These are phyloP conservation scores for Fusarium ambrosium DNA, from an alignment of 2,329 filamentous ascomycete genomes.

Conservation along the genomic window DNA sequence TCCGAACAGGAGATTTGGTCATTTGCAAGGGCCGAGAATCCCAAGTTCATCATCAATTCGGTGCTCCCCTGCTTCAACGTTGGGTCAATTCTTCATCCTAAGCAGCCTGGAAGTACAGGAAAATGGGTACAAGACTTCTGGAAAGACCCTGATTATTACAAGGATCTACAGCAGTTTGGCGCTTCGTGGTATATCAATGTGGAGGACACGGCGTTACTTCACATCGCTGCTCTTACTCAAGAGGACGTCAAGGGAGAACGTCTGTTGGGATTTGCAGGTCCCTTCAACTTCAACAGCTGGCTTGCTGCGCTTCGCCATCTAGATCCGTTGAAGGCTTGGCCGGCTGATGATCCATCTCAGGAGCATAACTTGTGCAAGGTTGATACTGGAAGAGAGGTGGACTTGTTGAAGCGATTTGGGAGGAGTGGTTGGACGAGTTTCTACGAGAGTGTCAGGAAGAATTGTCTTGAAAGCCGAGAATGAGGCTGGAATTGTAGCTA, in stretches of 20 bases:
- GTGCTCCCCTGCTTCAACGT: not conserved
- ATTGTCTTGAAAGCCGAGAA: not conserved
- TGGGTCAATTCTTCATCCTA: not conserved
- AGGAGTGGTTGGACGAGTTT: constrained; percentile 3
- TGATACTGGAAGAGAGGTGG: constrained; percentile 1
- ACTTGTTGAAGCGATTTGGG: constrained; percentile 3
- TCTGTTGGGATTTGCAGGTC: constrained; percentile 6
- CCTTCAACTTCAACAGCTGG: constrained; percentile 21
- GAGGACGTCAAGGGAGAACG: constrained; percentile 5
- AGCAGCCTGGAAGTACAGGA: not conserved
- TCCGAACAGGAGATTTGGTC: not conserved
- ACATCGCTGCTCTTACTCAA: constrained; percentile 6
- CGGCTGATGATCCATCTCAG: constrained; percentile 1
- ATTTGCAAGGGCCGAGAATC: not conserved
- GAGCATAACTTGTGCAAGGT: constrained; percentile 3
- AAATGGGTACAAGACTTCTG: not conserved
- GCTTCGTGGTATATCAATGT: constrained; percentile 13
- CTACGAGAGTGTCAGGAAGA: not conserved
- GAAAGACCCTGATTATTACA: not conserved
- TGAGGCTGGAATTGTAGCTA: not conserved
- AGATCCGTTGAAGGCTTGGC: not conserved
- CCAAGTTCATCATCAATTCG: not conserved
- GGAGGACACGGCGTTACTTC: not conserved
- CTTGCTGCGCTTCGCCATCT: not conserved
- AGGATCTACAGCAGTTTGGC: constrained; percentile 1